phyloP scores from a whole-genome alignment of 441 rosid genomes.

The Mallotus japonicus region DNA sequence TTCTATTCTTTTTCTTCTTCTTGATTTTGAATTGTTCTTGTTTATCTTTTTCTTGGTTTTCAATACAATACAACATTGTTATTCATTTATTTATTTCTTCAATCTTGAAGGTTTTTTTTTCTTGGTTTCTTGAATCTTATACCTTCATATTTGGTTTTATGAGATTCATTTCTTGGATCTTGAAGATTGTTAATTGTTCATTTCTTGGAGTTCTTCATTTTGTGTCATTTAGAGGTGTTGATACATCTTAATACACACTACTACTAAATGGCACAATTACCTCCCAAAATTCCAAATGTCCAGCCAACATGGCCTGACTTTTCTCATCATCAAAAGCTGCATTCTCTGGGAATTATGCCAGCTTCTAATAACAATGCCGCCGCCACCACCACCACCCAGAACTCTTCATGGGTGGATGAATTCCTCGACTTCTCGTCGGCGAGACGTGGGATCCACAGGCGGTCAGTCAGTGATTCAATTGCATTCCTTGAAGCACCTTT shows the following conservation, averaged over 20 bases:
- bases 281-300: slow-evolving; percentile 84
- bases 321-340: slow-evolving; percentile 39
- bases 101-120: neutral
- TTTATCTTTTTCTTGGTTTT: neutral
- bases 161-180: neutral
- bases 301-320: slow-evolving; percentile 70
- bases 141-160: neutral
- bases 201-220: neutral
- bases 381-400: slow-evolving; percentile 31
- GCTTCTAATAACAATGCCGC: slow-evolving; percentile 16
- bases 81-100: neutral
- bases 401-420: slow-evolving; percentile 87
- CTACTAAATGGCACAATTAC: slow-evolving; percentile 75
- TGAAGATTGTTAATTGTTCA: neutral
- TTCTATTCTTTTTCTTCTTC: neutral
- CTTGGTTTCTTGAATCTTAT: no score
- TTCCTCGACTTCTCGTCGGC: slow-evolving; percentile 83
- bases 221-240: slow-evolving; percentile 10
- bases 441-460: slow-evolving; percentile 67
- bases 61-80: neutral
- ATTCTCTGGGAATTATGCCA: slow-evolving; percentile 15
- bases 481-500: slow-evolving; percentile 50
- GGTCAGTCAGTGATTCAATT: slow-evolving; percentile 74
- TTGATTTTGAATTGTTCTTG: slow-evolving; percentile 15
- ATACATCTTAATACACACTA: neutral